These are phyloP conservation scores for Pseudocercospora fuligena DNA, from an alignment of 2,329 filamentous ascomycete genomes.

Conservation along the genomic window DNA sequence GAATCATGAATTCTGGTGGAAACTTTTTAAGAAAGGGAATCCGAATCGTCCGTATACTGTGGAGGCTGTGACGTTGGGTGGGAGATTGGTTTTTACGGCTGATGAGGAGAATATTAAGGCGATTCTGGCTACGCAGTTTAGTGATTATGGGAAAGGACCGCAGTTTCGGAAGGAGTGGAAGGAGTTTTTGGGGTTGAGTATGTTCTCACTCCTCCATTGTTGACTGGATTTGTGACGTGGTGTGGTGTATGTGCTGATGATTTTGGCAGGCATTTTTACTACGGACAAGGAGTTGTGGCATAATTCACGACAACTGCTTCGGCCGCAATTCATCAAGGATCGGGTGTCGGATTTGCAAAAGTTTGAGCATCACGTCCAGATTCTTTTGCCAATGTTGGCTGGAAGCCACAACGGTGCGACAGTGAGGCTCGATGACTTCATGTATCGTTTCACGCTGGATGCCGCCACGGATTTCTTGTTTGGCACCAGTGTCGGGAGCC, in stretches of 20 bases:
- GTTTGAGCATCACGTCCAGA: constrained; percentile 78
- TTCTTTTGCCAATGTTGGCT: constrained; percentile 69
- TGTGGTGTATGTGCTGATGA: constrained; percentile 14
- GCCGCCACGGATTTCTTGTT: constrained; percentile 86
- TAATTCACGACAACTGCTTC: constrained; percentile 75
- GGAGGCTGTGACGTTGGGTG: constrained; percentile 61
- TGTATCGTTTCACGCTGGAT: constrained; percentile 86
- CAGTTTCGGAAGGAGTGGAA: constrained; percentile 76
- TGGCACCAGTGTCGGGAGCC: constrained; percentile 71
- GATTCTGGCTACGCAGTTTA: constrained; percentile 83
- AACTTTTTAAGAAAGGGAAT: constrained; percentile 52
- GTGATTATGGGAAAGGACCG: constrained; percentile 80
- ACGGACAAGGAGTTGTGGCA: constrained; percentile 84
- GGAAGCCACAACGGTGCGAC: constrained; percentile 47
- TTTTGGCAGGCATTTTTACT: constrained; percentile 58
- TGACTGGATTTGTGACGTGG: neutral
- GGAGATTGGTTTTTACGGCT: constrained; percentile 73
- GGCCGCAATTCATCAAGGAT: constrained; percentile 85
- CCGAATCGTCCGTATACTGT: constrained; percentile 58
- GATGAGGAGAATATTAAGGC: constrained; percentile 93
- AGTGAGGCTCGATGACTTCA: constrained; percentile 74
- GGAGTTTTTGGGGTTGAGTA: constrained; percentile 75
- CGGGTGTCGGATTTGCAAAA: constrained; percentile 80
- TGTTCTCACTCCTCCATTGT: constrained; percentile 58
- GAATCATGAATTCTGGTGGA: constrained; percentile 66